phyloP scores from a whole-genome alignment of 352 stramenopile genomes.

The Globisporangium nodosum region DNA sequence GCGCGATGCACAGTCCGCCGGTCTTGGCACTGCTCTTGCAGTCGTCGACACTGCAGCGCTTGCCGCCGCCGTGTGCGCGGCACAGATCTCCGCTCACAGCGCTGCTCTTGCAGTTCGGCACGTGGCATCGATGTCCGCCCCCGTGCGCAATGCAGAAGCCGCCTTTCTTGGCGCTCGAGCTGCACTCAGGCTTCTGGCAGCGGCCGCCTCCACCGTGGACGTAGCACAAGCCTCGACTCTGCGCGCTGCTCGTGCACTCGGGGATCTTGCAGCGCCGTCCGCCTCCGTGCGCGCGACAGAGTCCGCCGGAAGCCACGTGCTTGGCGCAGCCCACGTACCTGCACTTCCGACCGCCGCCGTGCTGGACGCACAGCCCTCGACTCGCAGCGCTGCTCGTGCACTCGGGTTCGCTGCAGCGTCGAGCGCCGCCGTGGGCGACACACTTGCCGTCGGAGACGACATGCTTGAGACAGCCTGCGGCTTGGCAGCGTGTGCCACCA shows the following conservation, averaged over 20 bases:
- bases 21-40: conserved; percentile 82
- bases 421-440: conserved; percentile 54
- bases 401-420: conserved; percentile 32
- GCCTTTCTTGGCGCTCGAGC: conserved; percentile 81
- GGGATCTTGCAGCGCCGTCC: conserved; percentile 76
- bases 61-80: conserved; percentile 72
- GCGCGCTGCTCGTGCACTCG: conserved; percentile 68
- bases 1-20: conserved; percentile 76
- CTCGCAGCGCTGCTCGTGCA: conserved; percentile 53
- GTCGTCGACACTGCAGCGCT: conserved; percentile 61
- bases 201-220: conserved; percentile 75
- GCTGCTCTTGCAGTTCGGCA: conserved; percentile 65
- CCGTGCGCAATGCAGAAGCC: conserved; percentile 81
- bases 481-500: conserved; percentile 51
- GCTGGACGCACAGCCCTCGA: conserved; percentile 56
- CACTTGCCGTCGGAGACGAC: conserved; percentile 60
- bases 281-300: conserved; percentile 79
- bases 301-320: conserved; percentile 67
- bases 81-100: conserved; percentile 77
- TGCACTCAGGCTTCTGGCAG: conserved; percentile 67
- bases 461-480: conserved; percentile 49
- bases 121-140: conserved; percentile 75
- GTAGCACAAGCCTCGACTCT: conserved; percentile 80
- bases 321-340: conserved; percentile 58
- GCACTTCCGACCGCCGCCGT: conserved; percentile 73